phyloP scores from a whole-genome alignment of 169 alveolate species.

The Plasmodium yoelii region DNA sequence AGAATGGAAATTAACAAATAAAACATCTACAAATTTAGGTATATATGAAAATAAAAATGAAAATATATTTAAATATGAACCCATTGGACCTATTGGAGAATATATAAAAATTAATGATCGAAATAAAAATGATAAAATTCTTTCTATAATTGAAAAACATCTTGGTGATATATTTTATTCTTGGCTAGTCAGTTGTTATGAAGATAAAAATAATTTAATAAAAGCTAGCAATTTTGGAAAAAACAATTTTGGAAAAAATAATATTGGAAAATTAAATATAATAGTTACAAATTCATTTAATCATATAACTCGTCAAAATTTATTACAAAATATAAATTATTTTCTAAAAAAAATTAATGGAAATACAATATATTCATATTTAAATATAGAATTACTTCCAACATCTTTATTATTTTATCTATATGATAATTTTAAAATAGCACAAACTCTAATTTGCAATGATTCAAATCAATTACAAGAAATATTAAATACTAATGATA shows the following conservation, averaged over 20 bases:
- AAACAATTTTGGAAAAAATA: not conserved
- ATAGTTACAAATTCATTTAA: conserved; percentile 71
- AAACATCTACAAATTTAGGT: not conserved
- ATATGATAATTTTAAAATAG: conserved; percentile 58
- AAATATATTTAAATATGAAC: conserved; percentile 40
- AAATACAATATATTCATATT: conserved; percentile 48
- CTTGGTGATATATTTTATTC: conserved; percentile 62
- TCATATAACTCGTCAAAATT: conserved; percentile 30
- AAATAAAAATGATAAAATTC: conserved; percentile 16
- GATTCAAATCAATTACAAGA: conserved; percentile 62
- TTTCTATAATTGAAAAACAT: conserved; percentile 67
- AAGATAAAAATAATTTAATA: conserved; percentile 52
- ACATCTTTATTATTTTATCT: conserved; percentile 58
- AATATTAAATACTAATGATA: conserved; percentile 20
- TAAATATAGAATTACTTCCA: conserved; percentile 44
- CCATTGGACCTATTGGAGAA: conserved; percentile 74
- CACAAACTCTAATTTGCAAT: conserved; percentile 52
- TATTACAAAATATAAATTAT: conserved; percentile 31
- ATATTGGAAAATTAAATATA: conserved; percentile 3
- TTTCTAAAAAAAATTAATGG: conserved; percentile 33
- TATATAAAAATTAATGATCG: conserved; percentile 36
- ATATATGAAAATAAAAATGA: not conserved
- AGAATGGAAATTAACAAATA: not conserved
- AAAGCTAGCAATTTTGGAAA: conserved; percentile 22
- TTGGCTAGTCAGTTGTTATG: conserved; percentile 74